Percentiles rank a stretch among this genome's conserved stretches.
Conservation (phyloP, 2,329 filamentous ascomycete species). For the Colletotrichum sp. region DNA sequence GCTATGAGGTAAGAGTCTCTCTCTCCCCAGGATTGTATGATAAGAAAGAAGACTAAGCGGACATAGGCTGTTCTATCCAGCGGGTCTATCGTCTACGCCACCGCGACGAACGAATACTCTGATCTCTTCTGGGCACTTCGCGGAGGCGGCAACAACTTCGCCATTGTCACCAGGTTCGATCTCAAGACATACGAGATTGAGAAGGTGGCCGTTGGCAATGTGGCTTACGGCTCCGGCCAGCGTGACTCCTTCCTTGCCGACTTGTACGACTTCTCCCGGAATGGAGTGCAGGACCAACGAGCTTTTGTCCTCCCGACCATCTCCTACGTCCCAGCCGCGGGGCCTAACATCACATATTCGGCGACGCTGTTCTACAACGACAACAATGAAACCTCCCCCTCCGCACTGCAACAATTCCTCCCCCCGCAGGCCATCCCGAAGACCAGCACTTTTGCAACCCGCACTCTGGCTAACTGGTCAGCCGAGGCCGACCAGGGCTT, state of each 20-base stretch:
- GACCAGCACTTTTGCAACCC: neutral
- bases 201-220: neutral
- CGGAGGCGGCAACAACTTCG: neutral
- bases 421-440: neutral
- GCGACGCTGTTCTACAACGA: neutral
- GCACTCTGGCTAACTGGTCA: neutral
- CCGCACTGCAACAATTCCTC: neutral
- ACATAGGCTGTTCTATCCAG: neutral
- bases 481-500: neutral
- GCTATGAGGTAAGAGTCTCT: neutral
- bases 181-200: neutral
- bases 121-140: neutral
- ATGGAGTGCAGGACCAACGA: neutral
- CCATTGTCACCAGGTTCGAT: neutral
- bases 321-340: neutral
- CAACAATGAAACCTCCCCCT: neutral
- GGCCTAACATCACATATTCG: neutral
- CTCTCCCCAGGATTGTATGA: neutral
- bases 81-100: neutral
- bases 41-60: neutral
- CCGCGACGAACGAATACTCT: neutral
- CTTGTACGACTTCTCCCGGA: neutral
- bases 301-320: neutral
- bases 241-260: neutral
- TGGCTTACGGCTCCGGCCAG: neutral